A percentile compares a stretch with the other conserved stretches of the same genome.
Evolutionary conservation across 352 stramenopile genomes (phyloP).

Genomic region (Pythium pyrilobum): DNA sequence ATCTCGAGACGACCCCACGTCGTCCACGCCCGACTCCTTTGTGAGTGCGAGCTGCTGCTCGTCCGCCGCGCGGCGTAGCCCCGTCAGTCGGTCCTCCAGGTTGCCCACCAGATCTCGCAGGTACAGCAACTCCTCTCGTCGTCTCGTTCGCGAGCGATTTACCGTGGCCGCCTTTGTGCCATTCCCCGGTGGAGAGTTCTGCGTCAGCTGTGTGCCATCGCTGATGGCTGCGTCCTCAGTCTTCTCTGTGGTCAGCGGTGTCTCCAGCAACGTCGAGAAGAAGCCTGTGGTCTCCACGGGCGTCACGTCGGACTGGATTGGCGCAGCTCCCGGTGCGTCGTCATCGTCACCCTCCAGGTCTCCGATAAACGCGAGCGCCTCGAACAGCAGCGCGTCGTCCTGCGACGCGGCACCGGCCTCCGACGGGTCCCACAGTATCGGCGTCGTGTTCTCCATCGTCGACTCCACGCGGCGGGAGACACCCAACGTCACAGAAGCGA

Average conservation of each 20-base stretch:
- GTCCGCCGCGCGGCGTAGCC: slow-evolving; percentile 4
- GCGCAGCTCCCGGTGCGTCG: not conserved
- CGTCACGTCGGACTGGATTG: not conserved
- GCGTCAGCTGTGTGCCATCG: not conserved
- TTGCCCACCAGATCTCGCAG: slow-evolving; percentile 30
- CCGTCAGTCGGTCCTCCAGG: slow-evolving; percentile 26
- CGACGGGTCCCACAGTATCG: too few species aligned
- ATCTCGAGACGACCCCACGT: too few species aligned
- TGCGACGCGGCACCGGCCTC: not conserved
- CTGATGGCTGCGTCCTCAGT: not conserved
- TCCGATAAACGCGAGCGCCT: slow-evolving; percentile 17
- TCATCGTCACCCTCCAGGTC: slow-evolving; percentile 1
- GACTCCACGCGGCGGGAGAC: too few species aligned
- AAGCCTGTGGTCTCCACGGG: not conserved
- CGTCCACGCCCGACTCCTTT: not conserved
- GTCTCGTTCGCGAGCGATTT: slow-evolving; percentile 13
- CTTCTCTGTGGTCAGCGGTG: not conserved
- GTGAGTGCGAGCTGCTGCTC: slow-evolving; percentile 10
- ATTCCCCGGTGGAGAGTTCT: not conserved
- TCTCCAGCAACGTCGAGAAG: not conserved
- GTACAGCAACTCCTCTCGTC: slow-evolving; percentile 29
- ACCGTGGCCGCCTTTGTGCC: slow-evolving; percentile 7
- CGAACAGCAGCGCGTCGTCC: slow-evolving; percentile 2
- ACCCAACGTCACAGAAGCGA: too few species aligned
- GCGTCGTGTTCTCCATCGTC: too few species aligned